A percentile compares a stretch with the other conserved stretches of the same genome.
phyloP scores from a whole-genome alignment of 2,329 filamentous ascomycete genomes.

The Sclerotinia trifoliorum region DNA sequence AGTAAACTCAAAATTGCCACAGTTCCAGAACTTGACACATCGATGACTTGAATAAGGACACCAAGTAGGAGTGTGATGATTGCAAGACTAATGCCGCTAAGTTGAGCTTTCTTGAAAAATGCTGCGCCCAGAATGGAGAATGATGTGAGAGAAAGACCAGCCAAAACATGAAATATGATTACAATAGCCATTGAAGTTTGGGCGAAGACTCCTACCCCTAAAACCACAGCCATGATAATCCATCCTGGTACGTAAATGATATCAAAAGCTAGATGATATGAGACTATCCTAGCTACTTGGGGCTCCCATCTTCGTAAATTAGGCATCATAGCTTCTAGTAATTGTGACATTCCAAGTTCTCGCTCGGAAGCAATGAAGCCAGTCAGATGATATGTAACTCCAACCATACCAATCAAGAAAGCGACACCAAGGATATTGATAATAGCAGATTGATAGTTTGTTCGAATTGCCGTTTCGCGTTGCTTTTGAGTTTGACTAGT shows the following conservation, averaged over 20 bases:
- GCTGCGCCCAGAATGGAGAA: constrained; percentile 78
- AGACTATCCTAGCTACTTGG: constrained; percentile 72
- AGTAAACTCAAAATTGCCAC: constrained; percentile 71
- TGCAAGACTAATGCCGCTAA: constrained; percentile 78
- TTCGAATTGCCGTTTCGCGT: constrained; percentile 62
- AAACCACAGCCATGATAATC: constrained; percentile 70
- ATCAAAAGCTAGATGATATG: constrained; percentile 78
- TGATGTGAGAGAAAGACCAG: constrained; percentile 74
- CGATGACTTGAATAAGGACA: constrained; percentile 74
- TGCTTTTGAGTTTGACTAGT: constrained; percentile 70
- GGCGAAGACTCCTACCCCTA: constrained; percentile 62
- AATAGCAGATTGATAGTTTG: constrained; percentile 69
- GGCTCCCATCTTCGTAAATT: constrained; percentile 71
- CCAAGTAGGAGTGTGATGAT: constrained; percentile 73
- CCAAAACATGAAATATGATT: constrained; percentile 70
- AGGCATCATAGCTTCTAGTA: constrained; percentile 90
- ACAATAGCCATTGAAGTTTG: constrained; percentile 64
- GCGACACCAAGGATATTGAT: constrained; percentile 75
- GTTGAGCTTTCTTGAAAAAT: constrained; percentile 83
- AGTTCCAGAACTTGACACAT: constrained; percentile 57
- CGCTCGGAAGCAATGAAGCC: constrained; percentile 83
- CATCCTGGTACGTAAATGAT: constrained; percentile 79
- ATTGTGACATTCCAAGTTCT: constrained; percentile 81
- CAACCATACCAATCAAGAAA: constrained; percentile 76
- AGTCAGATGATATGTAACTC: constrained; percentile 81